These are phyloP conservation scores for Camellia granthamiana DNA, from an alignment of 148 eudicot genomes.

Conservation along the genomic window DNA sequence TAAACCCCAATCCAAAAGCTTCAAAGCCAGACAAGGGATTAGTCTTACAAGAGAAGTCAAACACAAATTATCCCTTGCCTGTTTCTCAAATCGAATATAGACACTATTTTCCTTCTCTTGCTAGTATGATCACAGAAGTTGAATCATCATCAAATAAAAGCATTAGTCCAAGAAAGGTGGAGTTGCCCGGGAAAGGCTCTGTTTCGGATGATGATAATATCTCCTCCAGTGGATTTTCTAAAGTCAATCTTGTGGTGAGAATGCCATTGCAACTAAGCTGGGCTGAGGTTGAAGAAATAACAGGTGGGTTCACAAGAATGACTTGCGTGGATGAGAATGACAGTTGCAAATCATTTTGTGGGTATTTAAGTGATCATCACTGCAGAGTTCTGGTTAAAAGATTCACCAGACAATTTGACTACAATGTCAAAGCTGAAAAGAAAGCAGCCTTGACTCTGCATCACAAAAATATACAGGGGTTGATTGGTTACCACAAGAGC, in stretches of 20 bases:
- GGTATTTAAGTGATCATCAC: background rate
- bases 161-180: too few relatives aligned
- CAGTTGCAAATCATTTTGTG: background rate
- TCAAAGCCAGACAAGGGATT: background rate
- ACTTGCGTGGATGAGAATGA: background rate
- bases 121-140: constrained; percentile 3
- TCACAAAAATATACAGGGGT: constrained; percentile 19
- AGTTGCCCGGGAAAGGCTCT: too few relatives aligned
- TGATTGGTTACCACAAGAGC: constrained; percentile 20
- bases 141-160: background rate
- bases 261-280: constrained; percentile 20
- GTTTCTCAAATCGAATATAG: too few relatives aligned
- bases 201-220: background rate
- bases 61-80: background rate
- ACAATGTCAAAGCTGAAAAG: constrained; percentile 16
- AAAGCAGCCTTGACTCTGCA: constrained; percentile 18
- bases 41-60: background rate
- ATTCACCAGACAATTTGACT: background rate
- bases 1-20: background rate
- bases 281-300: constrained; percentile 18
- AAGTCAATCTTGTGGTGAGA: background rate
- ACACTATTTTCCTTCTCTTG: background rate
- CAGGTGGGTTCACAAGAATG: constrained; percentile 9
- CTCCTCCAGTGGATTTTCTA: background rate
- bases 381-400: constrained; percentile 13